phyloP scores from a whole-genome alignment of 2,329 filamentous ascomycete species.

The Neofusicoccum cordaticola region DNA sequence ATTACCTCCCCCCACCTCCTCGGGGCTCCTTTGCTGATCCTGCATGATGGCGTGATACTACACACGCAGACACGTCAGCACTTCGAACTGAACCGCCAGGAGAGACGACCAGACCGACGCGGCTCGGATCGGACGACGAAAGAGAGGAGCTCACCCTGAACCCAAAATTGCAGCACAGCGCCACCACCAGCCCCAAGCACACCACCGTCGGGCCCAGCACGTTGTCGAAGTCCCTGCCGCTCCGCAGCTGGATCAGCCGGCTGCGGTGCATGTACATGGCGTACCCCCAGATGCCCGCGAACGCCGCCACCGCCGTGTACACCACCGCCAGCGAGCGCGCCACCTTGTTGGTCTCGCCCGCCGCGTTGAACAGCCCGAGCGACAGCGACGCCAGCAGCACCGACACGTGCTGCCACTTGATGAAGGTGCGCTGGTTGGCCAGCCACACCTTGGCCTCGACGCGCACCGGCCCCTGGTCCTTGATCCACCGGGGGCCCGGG shows the following conservation, averaged over 20 bases:
- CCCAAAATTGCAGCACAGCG: constrained; percentile 81
- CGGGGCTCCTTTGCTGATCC: background rate
- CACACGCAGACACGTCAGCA: background rate
- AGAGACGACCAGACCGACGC: no score
- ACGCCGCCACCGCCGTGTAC: constrained; percentile 78
- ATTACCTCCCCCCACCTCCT: background rate
- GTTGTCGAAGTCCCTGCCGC: constrained; percentile 91
- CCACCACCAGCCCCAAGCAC: constrained; percentile 72
- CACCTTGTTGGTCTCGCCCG: constrained; percentile 69
- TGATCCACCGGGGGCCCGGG: constrained; percentile 77
- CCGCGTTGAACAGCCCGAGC: constrained; percentile 83
- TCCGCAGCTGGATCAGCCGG: constrained; percentile 77
- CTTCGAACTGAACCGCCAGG: no score
- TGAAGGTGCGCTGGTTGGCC: constrained; percentile 94
- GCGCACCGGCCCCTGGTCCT: constrained; percentile 85
- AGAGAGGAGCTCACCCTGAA: constrained; percentile 56
- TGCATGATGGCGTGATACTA: constrained; percentile 6
- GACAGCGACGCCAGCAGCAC: constrained; percentile 82
- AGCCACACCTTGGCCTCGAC: constrained; percentile 99
- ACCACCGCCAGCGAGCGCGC: constrained; percentile 76
- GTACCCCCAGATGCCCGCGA: constrained; percentile 86
- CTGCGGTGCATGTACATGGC: constrained; percentile 73
- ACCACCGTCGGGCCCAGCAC: constrained; percentile 80
- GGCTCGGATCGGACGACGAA: background rate
- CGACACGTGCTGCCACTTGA: constrained; percentile 97